phyloP scores from a whole-genome alignment of 306 rosid genomes.

The Sechiopsis laciniata region DNA sequence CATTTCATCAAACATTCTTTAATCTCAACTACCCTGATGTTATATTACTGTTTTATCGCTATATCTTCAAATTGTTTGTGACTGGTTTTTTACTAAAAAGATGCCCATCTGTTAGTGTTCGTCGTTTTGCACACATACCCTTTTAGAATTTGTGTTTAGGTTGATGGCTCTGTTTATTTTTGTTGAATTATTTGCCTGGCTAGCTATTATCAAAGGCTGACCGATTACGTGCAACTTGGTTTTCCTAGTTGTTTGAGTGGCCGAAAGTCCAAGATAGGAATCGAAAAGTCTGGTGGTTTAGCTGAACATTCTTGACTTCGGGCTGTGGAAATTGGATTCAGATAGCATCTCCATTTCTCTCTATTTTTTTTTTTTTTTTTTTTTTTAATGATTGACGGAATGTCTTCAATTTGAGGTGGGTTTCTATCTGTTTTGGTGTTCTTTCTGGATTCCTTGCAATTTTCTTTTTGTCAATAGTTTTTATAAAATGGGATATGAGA shows the following conservation, averaged over 20 bases:
- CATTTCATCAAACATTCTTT: constrained; percentile 9
- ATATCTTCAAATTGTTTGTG: not conserved
- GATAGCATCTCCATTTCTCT: constrained; percentile 5
- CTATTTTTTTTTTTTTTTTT: not conserved
- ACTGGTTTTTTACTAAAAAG: not conserved
- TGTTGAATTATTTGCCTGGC: constrained; percentile 2
- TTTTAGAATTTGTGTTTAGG: not conserved
- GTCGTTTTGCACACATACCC: not conserved
- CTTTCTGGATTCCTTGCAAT: not conserved
- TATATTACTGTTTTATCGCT: not conserved
- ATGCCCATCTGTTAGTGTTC: not conserved
- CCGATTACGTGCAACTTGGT: constrained; percentile 27
- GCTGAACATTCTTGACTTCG: constrained; percentile 17
- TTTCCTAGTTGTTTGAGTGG: constrained; percentile 12
- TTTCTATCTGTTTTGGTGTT: not conserved
- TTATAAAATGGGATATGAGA: not conserved
- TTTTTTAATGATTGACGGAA: not conserved
- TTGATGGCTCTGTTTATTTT: not conserved
- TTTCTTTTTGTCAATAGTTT: not conserved
- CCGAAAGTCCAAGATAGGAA: constrained; percentile 18
- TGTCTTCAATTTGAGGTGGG: constrained; percentile 14
- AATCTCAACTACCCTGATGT: constrained; percentile 8
- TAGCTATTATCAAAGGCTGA: constrained; percentile 20
- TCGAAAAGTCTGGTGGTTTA: constrained; percentile 20
- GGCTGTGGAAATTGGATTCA: not conserved